Evolutionary conservation across 352 stramenopile species (phyloP).

Genomic region (Phytophthora melonis): DNA sequence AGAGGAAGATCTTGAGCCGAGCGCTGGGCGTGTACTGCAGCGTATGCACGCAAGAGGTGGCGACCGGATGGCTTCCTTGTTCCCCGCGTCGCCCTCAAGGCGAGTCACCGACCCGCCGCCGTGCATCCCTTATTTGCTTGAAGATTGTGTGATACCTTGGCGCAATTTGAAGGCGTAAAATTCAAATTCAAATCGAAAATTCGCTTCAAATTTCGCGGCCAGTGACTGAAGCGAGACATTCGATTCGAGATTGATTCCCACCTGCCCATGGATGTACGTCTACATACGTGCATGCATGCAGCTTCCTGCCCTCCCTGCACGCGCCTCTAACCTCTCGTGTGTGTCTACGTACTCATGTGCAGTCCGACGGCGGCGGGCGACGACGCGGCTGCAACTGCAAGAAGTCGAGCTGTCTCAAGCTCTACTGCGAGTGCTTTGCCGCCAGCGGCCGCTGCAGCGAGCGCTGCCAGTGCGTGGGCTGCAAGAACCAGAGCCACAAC

Average conservation of each 20-base stretch:
- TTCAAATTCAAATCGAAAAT: slow-evolving; percentile 50
- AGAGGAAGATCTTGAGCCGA: slow-evolving; percentile 79
- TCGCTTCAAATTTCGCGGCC: slow-evolving; percentile 34
- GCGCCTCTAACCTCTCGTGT: not conserved
- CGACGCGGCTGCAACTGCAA: slow-evolving; percentile 95
- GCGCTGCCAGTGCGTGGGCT: slow-evolving; percentile 78
- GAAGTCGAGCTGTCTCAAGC: slow-evolving; percentile 97
- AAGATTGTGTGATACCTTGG: slow-evolving; percentile 19
- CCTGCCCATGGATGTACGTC: slow-evolving; percentile 4
- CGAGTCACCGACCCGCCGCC: slow-evolving; percentile 4
- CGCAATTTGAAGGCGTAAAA: slow-evolving; percentile 34
- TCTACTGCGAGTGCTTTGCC: slow-evolving; percentile 90
- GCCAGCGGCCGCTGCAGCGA: slow-evolving; percentile 60
- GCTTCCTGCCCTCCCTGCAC: not conserved
- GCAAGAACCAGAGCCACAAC: slow-evolving; percentile 78
- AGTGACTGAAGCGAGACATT: not conserved
- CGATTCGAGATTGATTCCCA: not conserved
- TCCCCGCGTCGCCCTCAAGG: slow-evolving; percentile 16
- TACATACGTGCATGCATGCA: too few species aligned
- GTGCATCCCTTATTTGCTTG: slow-evolving; percentile 19
- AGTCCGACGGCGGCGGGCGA: slow-evolving; percentile 19
- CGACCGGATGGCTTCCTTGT: not conserved
- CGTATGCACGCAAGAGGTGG: slow-evolving; percentile 16
- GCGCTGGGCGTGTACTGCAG: slow-evolving; percentile 55
- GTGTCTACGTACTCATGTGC: not conserved